Percentiles rank a stretch among this genome's conserved stretches.
Evolutionary conservation across 2,329 filamentous ascomycete species (phyloP).

Genomic region (Colletotrichum tabaci): DNA sequence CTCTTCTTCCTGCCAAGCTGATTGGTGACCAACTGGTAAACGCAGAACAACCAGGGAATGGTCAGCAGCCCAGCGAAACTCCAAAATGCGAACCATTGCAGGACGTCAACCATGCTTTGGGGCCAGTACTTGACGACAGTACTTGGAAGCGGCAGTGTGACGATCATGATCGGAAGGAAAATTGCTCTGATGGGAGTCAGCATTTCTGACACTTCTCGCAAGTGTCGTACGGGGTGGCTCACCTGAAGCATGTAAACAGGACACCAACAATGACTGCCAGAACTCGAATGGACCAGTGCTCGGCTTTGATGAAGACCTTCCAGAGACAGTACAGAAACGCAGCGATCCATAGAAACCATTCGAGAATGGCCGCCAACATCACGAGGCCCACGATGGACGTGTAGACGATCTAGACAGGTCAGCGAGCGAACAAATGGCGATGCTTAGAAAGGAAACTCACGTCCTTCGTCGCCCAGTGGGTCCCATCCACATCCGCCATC

Average conservation of each 20-base stretch:
- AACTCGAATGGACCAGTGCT: slow-evolving; percentile 86
- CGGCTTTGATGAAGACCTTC: slow-evolving; percentile 91
- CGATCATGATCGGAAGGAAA: slow-evolving; percentile 94
- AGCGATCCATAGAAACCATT: slow-evolving; percentile 96
- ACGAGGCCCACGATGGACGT: slow-evolving; percentile 84
- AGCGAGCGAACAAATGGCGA: slow-evolving; percentile 30
- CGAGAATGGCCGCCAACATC: slow-evolving; percentile 87
- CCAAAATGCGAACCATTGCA: slow-evolving; percentile 98
- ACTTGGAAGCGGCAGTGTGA: slow-evolving; percentile 87
- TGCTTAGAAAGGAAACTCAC: slow-evolving; percentile 47
- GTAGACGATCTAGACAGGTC: slow-evolving; percentile 80
- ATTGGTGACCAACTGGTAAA: slow-evolving; percentile 92
- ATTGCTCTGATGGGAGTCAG: slow-evolving; percentile 67
- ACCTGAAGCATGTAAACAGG: slow-evolving; percentile 65
- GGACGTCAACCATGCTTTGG: slow-evolving; percentile 72
- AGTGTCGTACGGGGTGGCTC: neutral
- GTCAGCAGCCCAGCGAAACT: slow-evolving; percentile 88
- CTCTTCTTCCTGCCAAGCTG: slow-evolving; percentile 85
- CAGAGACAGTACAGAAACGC: slow-evolving; percentile 92
- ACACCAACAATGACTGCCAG: slow-evolving; percentile 83
- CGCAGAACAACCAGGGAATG: slow-evolving; percentile 92
- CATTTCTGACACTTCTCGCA: neutral
- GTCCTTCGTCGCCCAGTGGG: slow-evolving; percentile 65
- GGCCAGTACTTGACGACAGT: slow-evolving; percentile 83
- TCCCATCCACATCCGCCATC: slow-evolving; percentile 57